Evolutionary conservation across 495 filamentous ascomycete species (phyloP).

Genomic region (Penicillium turbatum): DNA sequence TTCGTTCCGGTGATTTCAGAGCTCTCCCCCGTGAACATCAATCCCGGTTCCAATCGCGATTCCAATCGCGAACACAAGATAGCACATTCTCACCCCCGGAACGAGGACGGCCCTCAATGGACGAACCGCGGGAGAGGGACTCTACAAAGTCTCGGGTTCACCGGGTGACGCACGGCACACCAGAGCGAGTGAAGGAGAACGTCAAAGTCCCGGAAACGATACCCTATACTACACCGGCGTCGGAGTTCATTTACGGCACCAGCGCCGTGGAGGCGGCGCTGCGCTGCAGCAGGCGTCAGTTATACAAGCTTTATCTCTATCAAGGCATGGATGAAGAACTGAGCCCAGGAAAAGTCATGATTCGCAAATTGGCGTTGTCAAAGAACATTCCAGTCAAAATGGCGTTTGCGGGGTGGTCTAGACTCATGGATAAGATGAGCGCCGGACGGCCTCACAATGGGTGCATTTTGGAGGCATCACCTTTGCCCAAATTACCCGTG

Average conservation of each 20-base stretch:
- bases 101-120: not conserved
- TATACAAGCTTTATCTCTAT: slow-evolving; percentile 84
- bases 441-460: slow-evolving; percentile 84
- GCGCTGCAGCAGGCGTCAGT: slow-evolving; percentile 57
- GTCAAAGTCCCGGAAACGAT: slow-evolving; percentile 53
- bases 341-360: slow-evolving; percentile 34
- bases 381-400: slow-evolving; percentile 53
- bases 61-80: not conserved
- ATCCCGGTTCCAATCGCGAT: slow-evolving; percentile 7
- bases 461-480: slow-evolving; percentile 81
- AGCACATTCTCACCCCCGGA: not conserved
- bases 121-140: slow-evolving; percentile 4
- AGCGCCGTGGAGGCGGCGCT: slow-evolving; percentile 80
- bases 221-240: slow-evolving; percentile 78
- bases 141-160: slow-evolving; percentile 19
- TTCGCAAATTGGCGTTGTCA: slow-evolving; percentile 57
- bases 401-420: slow-evolving; percentile 50
- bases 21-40: slow-evolving; percentile 27
- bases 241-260: slow-evolving; percentile 85
- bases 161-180: slow-evolving; percentile 24
- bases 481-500: slow-evolving; percentile 70
- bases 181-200: slow-evolving; percentile 39
- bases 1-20: slow-evolving; percentile 34
- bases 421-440: slow-evolving; percentile 78
- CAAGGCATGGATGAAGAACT: slow-evolving; percentile 39